Evolutionary conservation across 2,329 filamentous ascomycete genomes (phyloP), one percentile per base, ranked within the genome.

Genomic region (Aspergillus ochraceoroseus): DNA sequence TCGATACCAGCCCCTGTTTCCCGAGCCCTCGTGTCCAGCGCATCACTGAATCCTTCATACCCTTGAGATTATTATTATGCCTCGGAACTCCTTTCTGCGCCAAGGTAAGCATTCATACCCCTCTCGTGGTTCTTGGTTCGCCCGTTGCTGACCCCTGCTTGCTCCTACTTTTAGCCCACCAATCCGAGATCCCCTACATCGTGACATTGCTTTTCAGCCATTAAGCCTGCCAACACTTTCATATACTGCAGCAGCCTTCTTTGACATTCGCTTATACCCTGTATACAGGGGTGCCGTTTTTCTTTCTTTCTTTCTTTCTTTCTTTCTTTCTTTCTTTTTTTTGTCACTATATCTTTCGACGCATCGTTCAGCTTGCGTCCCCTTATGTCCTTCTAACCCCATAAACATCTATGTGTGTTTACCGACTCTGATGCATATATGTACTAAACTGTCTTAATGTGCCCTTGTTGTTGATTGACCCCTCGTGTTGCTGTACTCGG

Each of bases 141-240:
- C 36, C 32, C 38, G 25, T 34, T 19, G 17, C 32, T 43, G 35
- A 43, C 31, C 30, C 35, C 31, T 39, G 41, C 35, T 19, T 43
- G 41, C 18, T 38, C 20, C 41, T 39, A 32, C 31, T 35, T 43
- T 43, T 43, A 43, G 41, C 35, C 35, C 31, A 30, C 41, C 41
- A 39, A 43, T 39, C 25, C 20, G 31, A 38, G 31, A 39, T 43
- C 34, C 32, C 15, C 18, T 38, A 23, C 35, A 12, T 15, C 15
- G 26, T 35, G 31, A 35, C 35, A 28, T 17, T 11, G 36, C 29
- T 25, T 11, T 33, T 18, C 25, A 28, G 25, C 23, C 7, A 32
- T 20, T 22, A 12, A 29, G 19, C 22, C 26, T 26, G 26, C 30
- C 23, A 20, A 23, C 7, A 35, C 14, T 38, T 39, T 25, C 34